A percentile compares a stretch with the other conserved stretches of the same genome.
phyloP scores from a whole-genome alignment of 192 early-diverging fungal species.

The Gonapodya sp. region DNA sequence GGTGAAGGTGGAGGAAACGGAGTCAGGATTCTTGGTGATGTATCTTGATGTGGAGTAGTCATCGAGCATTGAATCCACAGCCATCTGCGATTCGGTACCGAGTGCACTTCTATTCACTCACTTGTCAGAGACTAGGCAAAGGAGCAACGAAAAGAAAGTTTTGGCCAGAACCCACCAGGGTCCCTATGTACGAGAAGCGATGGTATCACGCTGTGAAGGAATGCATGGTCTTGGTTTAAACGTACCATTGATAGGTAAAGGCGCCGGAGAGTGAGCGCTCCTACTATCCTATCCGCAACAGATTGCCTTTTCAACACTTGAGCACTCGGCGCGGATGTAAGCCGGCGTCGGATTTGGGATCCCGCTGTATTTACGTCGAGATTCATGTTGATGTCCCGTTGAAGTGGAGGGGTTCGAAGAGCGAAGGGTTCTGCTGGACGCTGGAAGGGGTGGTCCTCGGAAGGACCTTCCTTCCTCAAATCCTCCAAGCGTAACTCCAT shows the following conservation, averaged over 20 bases:
- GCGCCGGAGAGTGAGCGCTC: not conserved
- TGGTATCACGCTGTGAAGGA: not conserved
- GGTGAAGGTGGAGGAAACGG: not conserved
- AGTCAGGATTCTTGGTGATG: not conserved
- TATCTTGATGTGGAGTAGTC: not conserved
- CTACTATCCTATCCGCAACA: not conserved
- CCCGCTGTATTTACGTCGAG: too few relatives aligned
- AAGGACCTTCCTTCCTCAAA: too few relatives aligned
- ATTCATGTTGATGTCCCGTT: too few relatives aligned
- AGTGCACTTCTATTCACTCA: not conserved
- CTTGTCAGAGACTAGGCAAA: not conserved
- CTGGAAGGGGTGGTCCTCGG: too few relatives aligned
- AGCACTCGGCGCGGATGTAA: too few relatives aligned
- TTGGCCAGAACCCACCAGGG: not conserved
- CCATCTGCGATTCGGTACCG: not conserved
- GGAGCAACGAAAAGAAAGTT: not conserved
- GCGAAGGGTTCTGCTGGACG: too few relatives aligned
- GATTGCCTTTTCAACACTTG: too few relatives aligned
- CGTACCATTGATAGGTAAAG: not conserved
- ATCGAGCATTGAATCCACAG: not conserved
- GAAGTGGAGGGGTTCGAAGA: too few relatives aligned
- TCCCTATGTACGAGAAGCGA: not conserved
- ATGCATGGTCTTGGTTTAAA: not conserved
- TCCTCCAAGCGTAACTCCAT: too few relatives aligned
- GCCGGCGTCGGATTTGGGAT: too few relatives aligned